phyloP scores from a whole-genome alignment of 2,329 filamentous ascomycete species.

The Microdochium bolleyi region DNA sequence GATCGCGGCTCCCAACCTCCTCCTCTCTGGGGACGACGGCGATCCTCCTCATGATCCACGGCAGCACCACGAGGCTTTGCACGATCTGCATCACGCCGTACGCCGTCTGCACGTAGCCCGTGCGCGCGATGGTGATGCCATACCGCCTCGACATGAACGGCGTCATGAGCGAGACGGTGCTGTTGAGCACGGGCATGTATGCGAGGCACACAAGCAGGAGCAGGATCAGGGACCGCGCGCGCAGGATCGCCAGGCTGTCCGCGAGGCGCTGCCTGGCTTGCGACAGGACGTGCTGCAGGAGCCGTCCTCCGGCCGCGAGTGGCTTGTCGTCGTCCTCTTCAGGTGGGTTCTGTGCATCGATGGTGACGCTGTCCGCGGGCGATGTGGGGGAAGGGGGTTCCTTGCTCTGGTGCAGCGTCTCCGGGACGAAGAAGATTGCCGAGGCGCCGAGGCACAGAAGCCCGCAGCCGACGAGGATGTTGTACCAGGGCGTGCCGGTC shows the following conservation, averaged over 20 bases:
- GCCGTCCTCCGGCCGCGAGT: not conserved
- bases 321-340: not conserved
- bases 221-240: slow-evolving; percentile 7
- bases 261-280: slow-evolving; percentile 3
- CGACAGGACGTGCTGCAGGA: not conserved
- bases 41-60: slow-evolving; percentile 10
- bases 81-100: slow-evolving; percentile 17
- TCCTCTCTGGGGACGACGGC: slow-evolving; percentile 10
- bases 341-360: not conserved
- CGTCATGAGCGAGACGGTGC: slow-evolving; percentile 11
- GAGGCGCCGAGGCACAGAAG: slow-evolving; percentile 7
- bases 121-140: slow-evolving; percentile 14
- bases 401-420: slow-evolving; percentile 13
- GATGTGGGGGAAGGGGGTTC: not conserved
- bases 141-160: slow-evolving; percentile 23
- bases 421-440: slow-evolving; percentile 16
- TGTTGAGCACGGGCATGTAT: slow-evolving; percentile 3
- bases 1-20: not conserved
- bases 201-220: slow-evolving; percentile 7
- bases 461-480: slow-evolving; percentile 10
- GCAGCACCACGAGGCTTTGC: slow-evolving; percentile 17
- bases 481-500: slow-evolving; percentile 15
- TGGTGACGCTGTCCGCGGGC: not conserved
- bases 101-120: slow-evolving; percentile 20
- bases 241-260: slow-evolving; percentile 4